Evolutionary conservation across 768 basidiomycete genomes (phyloP), one percentile per base, ranked within the genome.

Genomic region (Hysterangium stoloniferum): DNA sequence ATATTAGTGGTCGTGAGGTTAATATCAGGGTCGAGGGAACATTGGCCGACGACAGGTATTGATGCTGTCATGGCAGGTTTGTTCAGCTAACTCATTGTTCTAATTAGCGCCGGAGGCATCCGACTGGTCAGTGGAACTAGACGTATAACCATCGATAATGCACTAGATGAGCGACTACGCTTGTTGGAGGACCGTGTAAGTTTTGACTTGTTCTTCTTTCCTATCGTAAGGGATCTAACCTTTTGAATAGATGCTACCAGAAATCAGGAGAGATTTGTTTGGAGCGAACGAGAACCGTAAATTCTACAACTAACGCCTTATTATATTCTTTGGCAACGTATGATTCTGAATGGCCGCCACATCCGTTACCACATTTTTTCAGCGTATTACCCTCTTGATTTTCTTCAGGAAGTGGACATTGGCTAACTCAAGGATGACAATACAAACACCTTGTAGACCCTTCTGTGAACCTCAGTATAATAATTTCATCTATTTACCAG

Each of bases 141-240:
- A 29, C 79, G 90, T 45, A 97, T 97, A 64, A 85, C 80, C 19
- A 75, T 99, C 20, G 88, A 98, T 67, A 98, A 99, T 63, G 93
- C 94, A 2, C 72, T 99, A 45, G 94, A 95, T 58, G 93, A 97
- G 66, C 77, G 95, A 41, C 67, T 99, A 61, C 76, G 82, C 56
- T 66, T 98, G 57, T 70, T 99, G 34, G 93, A 97, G 68, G 90
- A 96, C 62, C 77, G 86, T 68, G 92, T 90, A 56, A 55, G 82
- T 67, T 8, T 12, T 25, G 25, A n/a, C 19, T 19, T n/a, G 19
- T n/a, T 5, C 28, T 36, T 25, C 48, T 24, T 27, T 17, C 13
- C 35, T 46, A 17, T 45, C 27, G 7, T 33, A 12, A 35, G 28
- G 24, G 29, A 9, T 36, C 15, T 17, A 31, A 19, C 43, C 19